These are phyloP conservation scores for Ophiorrhiza pumila DNA, from an alignment of 257 asterid genomes.

Conservation along the genomic window DNA sequence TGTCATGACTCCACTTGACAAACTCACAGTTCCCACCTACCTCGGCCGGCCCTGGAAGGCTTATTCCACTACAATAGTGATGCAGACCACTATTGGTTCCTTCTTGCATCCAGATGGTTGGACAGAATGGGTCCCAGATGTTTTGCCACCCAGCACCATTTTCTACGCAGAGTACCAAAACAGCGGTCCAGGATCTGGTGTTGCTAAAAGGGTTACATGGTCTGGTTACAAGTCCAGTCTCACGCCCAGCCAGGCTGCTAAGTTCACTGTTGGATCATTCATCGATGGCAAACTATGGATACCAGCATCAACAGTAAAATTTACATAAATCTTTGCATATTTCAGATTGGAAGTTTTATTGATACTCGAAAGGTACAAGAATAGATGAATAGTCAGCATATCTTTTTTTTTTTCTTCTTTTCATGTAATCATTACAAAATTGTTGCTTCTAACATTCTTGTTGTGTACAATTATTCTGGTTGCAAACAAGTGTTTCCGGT, in stretches of 20 bases:
- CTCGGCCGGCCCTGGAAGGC: slow-evolving; percentile 81
- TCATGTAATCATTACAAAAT: not conserved
- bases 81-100: slow-evolving; percentile 45
- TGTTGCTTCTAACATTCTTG: slow-evolving; percentile 5
- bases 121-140: slow-evolving; percentile 46
- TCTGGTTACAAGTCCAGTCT: slow-evolving; percentile 46
- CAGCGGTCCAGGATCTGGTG: slow-evolving; percentile 57
- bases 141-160: slow-evolving; percentile 49
- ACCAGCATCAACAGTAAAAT: slow-evolving; percentile 32
- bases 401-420: not conserved
- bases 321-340: slow-evolving; percentile 2
- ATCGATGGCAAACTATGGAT: slow-evolving; percentile 59
- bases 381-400: not conserved
- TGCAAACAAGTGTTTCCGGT: not conserved
- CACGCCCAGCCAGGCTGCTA: slow-evolving; percentile 35
- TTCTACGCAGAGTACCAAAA: slow-evolving; percentile 66
- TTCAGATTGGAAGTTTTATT: not conserved
- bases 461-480: not conserved
- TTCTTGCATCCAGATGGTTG: slow-evolving; percentile 62
- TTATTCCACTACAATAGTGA: slow-evolving; percentile 52
- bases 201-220: slow-evolving; percentile 54
- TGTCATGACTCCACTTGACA: slow-evolving; percentile 35
- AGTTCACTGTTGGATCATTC: slow-evolving; percentile 46
- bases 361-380: not conserved
- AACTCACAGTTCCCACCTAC: slow-evolving; percentile 36